Evolutionary conservation across 805 yeast species (phyloP), one percentile per base, ranked within the genome.

Genomic region (Clavispora fructus): DNA sequence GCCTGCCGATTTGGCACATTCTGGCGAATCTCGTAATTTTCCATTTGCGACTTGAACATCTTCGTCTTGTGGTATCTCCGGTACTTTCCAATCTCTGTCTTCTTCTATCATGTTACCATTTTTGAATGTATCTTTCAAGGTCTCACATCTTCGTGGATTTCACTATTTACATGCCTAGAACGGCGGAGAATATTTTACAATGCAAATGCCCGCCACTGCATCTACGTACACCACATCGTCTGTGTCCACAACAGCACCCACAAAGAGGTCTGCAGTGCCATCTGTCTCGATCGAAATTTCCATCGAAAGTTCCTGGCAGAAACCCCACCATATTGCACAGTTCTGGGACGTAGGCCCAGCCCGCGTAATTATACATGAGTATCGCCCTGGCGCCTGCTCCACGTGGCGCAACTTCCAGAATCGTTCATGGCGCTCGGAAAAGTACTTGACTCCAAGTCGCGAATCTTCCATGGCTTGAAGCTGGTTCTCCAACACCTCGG

Each of bases 201-300:
- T 28, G 12, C 41, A 42, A n/a, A n/a, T 12, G n/a, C 76, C 78
- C 11, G 58, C 66, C 1, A 65, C 48, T 2, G 75, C 64, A 50
- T 78, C 72, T 16, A 77, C 59, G 45, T 66, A 63, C 14, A 75
- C 45, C 13, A 83, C 65, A 43, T 69, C 64, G 16, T 77, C 67
- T 45, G 82, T 75, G 6, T 69, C 58, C 4, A 78, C 55, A 17
- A 65, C 61, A 46, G 75, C 76, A 4, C 85, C 85, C 16, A 70
- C 57, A 13, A 59, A 49, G 4, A 62, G 59, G 14, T 57, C 56
- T 8, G 46, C 37, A 12, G 52, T 48, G 10, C 39, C 14, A 51
- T 59, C 38, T 53, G 52, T 45, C 47, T 52, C 35, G 11, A 78
- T 58, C n/a, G 75, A 77, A 17, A 79, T 77, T 44, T 71, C 77